Evolutionary conservation across 257 asterid genomes (phyloP).

Genomic region (Henckelia pumila): DNA sequence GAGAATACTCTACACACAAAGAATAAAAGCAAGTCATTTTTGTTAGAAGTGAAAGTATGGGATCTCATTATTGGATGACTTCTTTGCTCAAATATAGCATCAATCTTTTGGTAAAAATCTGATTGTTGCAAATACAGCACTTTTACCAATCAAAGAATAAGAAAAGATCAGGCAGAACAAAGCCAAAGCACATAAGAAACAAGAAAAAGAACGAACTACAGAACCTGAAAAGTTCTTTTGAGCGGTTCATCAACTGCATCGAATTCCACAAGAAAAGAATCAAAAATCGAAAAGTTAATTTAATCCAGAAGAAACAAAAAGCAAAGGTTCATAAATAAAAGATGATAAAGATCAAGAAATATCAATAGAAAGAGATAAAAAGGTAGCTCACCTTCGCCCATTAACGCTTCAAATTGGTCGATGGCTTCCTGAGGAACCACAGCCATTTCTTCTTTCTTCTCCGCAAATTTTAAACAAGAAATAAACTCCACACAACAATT

Average conservation of each 20-base stretch:
- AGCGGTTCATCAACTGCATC: conserved; percentile 61
- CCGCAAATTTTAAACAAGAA: conserved; percentile 5
- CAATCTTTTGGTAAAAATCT: no score
- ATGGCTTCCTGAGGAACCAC: conserved; percentile 67
- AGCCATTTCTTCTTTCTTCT: conserved; percentile 43
- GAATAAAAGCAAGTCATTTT: no score
- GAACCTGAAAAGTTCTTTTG: conserved; percentile 57
- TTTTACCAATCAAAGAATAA: conserved; percentile 3
- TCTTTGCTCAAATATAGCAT: no score
- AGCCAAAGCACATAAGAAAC: background rate
- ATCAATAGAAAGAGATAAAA: conserved; percentile 22
- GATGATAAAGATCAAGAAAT: conserved; percentile 23
- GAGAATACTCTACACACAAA: no score
- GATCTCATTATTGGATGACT: no score
- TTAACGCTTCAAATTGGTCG: conserved; percentile 48
- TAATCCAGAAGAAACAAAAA: background rate
- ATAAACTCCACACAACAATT: conserved; percentile 18
- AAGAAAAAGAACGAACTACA: conserved; percentile 10
- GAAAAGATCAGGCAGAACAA: conserved; percentile 24
- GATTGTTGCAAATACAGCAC: background rate
- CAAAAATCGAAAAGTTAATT: background rate
- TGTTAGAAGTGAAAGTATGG: no score
- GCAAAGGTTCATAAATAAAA: conserved; percentile 16
- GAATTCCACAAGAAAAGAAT: conserved; percentile 15
- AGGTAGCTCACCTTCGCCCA: conserved; percentile 57